Conservation (phyloP, 148 eudicot species). For the Chenopodium formosanum region DNA sequence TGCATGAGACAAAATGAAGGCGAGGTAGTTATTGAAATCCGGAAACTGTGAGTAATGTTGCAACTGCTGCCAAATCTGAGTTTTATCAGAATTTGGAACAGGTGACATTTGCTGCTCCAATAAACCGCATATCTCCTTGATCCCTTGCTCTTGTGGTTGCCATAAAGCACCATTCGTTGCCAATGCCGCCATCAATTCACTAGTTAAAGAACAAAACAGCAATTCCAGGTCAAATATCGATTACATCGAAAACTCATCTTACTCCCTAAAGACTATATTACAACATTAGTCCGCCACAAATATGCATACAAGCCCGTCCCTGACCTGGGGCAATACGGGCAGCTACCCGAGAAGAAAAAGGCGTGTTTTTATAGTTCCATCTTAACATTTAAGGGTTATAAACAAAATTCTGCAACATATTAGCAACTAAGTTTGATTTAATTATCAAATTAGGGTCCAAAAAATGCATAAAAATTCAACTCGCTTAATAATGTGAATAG, state of each 20-base stretch:
- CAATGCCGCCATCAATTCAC: slow-evolving; percentile 28
- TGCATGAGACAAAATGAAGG: slow-evolving; percentile 78
- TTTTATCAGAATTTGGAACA: slow-evolving; percentile 54
- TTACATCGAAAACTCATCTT: background rate
- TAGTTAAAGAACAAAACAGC: background rate
- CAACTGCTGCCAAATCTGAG: slow-evolving; percentile 80
- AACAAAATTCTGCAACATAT: no score
- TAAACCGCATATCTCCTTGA: slow-evolving; percentile 75
- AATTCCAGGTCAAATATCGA: background rate
- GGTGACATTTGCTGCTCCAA: slow-evolving; percentile 90
- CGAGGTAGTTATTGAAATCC: slow-evolving; percentile 92
- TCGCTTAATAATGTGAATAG: no score
- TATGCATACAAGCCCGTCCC: no score
- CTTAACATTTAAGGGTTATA: no score
- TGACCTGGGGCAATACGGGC: no score
- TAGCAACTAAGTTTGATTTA: no score
- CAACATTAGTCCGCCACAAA: background rate
- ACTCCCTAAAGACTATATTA: background rate
- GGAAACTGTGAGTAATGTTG: slow-evolving; percentile 87
- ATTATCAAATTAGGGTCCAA: no score
- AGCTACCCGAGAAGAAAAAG: no score
- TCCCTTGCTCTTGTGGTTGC: slow-evolving; percentile 93
- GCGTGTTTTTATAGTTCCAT: no score
- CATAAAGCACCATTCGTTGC: slow-evolving; percentile 46
- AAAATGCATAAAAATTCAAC: no score